Conservation (phyloP, 73 alveolate species). For the Durusdinium trenchii region DNA sequence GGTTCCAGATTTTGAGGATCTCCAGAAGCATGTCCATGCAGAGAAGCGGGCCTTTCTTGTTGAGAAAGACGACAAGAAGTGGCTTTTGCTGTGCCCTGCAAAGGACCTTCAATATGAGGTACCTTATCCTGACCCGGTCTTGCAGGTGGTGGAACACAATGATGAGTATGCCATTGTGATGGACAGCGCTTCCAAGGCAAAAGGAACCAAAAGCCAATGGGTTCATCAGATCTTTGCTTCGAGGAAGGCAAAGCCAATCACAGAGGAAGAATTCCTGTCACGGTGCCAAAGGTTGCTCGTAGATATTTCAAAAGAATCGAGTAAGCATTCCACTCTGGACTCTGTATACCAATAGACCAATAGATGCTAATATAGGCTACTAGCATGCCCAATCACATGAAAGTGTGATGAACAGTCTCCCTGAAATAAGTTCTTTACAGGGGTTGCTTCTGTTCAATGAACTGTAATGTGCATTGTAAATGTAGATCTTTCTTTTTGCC, state of each 20-base stretch:
- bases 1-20: neutral
- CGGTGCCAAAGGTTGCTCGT: no score
- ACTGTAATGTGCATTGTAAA: no score
- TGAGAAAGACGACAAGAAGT: neutral
- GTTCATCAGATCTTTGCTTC: neutral
- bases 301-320: no score
- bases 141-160: neutral
- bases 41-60: neutral
- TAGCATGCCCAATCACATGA: no score
- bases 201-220: neutral
- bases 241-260: neutral
- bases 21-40: neutral
- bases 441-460: no score
- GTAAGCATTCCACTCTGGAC: no score
- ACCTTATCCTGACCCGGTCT: neutral
- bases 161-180: neutral
- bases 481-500: no score
- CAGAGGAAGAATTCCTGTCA: no score
- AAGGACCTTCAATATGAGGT: neutral
- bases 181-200: neutral
- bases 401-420: no score
- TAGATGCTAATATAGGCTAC: no score
- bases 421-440: no score
- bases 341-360: no score
- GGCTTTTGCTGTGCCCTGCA: neutral